Conservation (phyloP, 2,329 filamentous ascomycete genomes). For the Penicillium olsonii region DNA sequence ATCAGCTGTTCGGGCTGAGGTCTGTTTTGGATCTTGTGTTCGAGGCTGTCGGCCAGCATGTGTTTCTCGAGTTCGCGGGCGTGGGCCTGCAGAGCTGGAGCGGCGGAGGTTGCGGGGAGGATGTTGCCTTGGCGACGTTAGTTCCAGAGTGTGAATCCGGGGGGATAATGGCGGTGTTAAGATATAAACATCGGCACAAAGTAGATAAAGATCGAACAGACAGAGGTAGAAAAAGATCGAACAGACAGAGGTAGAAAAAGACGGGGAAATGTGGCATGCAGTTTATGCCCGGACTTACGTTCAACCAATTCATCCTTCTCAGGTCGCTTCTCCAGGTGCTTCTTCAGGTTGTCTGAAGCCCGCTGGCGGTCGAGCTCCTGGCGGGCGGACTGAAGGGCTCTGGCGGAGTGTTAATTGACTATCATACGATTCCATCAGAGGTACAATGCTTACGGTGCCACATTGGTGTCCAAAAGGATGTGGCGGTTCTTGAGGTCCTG, state of each 20-base stretch:
- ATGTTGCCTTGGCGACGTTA: conserved; percentile 68
- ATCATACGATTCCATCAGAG: not conserved
- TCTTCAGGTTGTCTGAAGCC: conserved; percentile 64
- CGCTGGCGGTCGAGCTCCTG: conserved; percentile 66
- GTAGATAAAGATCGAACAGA: not conserved
- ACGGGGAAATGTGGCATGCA: not conserved
- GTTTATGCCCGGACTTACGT: conserved; percentile 54
- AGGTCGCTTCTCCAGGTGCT: conserved; percentile 63
- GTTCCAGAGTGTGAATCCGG: conserved; percentile 4
- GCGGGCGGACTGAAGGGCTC: conserved; percentile 62
- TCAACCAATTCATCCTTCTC: conserved; percentile 77
- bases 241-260: not conserved
- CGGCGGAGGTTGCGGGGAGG: conserved; percentile 74
- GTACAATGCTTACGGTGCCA: conserved; percentile 59
- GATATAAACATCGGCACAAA: not conserved
- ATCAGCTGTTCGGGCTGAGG: conserved; percentile 76
- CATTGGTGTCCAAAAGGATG: conserved; percentile 67
- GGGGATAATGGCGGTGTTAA: not conserved
- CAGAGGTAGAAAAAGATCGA: conserved; percentile 1
- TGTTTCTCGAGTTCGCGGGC: conserved; percentile 83
- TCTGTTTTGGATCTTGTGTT: conserved; percentile 79
- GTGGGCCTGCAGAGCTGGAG: conserved; percentile 75
- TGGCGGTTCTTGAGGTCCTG: conserved; percentile 69
- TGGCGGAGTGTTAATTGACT: conserved; percentile 29
- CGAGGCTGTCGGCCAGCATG: conserved; percentile 83